Conservation (phyloP, 495 filamentous ascomycete genomes). For the Massariosphaeria phaeospora region DNA sequence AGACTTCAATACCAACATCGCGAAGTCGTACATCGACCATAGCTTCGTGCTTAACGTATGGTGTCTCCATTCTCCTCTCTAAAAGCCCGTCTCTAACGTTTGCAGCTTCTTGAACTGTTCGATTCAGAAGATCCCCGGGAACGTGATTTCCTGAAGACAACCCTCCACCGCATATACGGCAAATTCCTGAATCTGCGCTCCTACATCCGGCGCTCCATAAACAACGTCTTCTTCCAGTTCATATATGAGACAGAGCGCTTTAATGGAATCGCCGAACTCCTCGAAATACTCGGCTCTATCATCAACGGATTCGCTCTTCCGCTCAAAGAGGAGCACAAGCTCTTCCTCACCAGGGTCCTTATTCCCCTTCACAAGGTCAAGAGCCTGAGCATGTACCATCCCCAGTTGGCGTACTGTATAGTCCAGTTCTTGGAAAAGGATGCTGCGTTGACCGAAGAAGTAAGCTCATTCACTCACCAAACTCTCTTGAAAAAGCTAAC, state of each 20-base stretch:
- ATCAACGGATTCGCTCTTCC: conserved; percentile 99
- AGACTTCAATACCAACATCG: conserved; percentile 99
- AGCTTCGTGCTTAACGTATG: conserved; percentile 86
- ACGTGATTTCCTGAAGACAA: conserved; percentile 97
- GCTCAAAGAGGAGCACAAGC: conserved; percentile 97
- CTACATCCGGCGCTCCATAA: conserved; percentile 96
- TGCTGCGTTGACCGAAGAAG: conserved; percentile 93
- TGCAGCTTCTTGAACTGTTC: conserved; percentile 86
- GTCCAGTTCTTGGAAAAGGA: conserved; percentile 99
- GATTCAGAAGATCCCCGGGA: conserved; percentile 98
- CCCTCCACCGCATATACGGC: conserved; percentile 94
- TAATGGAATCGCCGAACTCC: conserved; percentile 93
- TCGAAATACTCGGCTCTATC: conserved; percentile 96
- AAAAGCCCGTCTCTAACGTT: conserved; percentile 3
- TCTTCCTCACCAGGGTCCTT: conserved; percentile 90
- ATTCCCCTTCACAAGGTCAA: conserved; percentile 97
- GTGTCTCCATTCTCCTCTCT: not conserved
- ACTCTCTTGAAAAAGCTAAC: conserved; percentile 3
- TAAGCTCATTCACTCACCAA: conserved; percentile 39
- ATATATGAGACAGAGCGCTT: conserved; percentile 98
- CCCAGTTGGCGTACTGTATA: conserved; percentile 97
- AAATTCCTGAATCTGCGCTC: conserved; percentile 98
- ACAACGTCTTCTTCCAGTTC: conserved; percentile 99
- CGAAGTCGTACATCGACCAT: conserved; percentile 98
- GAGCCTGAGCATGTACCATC: conserved; percentile 99